Percentiles rank a stretch among this genome's conserved stretches.
Evolutionary conservation across 164 flowering plant species (phyloP).

Genomic region (Nelumbo lutea): DNA sequence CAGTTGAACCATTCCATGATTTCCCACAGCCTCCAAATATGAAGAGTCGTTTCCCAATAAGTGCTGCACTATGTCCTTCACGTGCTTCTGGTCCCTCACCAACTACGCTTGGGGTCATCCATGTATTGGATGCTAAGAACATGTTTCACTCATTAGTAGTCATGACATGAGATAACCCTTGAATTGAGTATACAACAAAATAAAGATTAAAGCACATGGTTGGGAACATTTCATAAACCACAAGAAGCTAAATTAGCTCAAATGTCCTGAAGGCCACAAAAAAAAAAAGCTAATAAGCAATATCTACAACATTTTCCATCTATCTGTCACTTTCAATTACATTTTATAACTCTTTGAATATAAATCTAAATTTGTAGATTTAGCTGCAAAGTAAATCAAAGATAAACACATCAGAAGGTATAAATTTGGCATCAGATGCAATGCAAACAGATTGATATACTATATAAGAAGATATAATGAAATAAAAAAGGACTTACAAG

Average conservation of each 20-base stretch:
- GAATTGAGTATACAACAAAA: no score
- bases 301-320: neutral
- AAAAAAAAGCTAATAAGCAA: neutral
- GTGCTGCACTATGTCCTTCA: slow-evolving; percentile 92
- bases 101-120: slow-evolving; percentile 71
- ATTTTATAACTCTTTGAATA: neutral
- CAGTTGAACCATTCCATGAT: slow-evolving; percentile 42
- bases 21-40: slow-evolving; percentile 97
- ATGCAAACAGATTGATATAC: neutral
- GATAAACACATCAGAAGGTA: neutral
- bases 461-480: neutral
- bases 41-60: slow-evolving; percentile 74
- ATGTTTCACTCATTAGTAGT: slow-evolving; percentile 8
- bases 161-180: neutral
- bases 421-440: neutral
- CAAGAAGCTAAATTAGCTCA: no score
- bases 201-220: no score
- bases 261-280: no score
- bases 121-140: slow-evolving; percentile 61
- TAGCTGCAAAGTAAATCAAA: neutral
- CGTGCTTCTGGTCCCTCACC: slow-evolving; percentile 90
- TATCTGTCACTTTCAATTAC: no score
- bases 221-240: neutral
- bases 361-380: neutral
- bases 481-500: slow-evolving; percentile 45